phyloP scores from a whole-genome alignment of 2,329 filamentous ascomycete genomes.

The Penicillium brasilianum region DNA sequence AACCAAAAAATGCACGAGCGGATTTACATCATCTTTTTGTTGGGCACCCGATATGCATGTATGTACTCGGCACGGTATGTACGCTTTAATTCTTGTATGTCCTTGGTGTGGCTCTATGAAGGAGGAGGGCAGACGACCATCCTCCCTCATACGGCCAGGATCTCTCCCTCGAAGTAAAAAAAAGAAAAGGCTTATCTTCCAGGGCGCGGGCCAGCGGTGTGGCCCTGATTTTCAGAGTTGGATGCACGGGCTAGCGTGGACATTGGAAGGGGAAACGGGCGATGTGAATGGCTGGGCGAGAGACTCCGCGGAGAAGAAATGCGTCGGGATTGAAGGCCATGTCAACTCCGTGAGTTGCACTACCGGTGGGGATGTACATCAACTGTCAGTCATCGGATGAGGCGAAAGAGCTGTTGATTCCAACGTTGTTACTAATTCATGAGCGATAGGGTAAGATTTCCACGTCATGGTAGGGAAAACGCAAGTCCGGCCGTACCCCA shows the following conservation, averaged over 20 bases:
- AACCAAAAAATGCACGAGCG: background rate
- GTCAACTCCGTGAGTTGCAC: background rate
- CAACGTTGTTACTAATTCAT: background rate
- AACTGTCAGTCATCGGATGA: background rate
- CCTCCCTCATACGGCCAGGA: background rate
- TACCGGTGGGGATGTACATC: background rate
- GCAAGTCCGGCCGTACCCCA: too few species aligned
- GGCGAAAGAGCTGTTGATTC: background rate
- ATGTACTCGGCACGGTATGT: background rate
- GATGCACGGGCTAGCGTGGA: slow-evolving; percentile 9
- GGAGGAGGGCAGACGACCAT: background rate
- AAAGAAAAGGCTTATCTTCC: background rate
- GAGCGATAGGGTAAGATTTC: background rate
- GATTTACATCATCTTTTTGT: background rate
- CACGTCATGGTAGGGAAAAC: background rate
- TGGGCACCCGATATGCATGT: background rate
- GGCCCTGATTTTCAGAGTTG: slow-evolving; percentile 22
- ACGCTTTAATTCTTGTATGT: too few species aligned
- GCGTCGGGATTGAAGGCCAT: background rate
- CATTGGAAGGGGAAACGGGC: background rate
- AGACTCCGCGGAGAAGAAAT: slow-evolving; percentile 5
- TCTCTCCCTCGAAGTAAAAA: background rate
- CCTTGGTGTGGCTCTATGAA: background rate
- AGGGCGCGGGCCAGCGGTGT: background rate
- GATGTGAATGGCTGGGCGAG: slow-evolving; percentile 13